Evolutionary conservation across 495 filamentous ascomycete genomes (phyloP).

Genomic region (Hypomontagnella submonticulosa): DNA sequence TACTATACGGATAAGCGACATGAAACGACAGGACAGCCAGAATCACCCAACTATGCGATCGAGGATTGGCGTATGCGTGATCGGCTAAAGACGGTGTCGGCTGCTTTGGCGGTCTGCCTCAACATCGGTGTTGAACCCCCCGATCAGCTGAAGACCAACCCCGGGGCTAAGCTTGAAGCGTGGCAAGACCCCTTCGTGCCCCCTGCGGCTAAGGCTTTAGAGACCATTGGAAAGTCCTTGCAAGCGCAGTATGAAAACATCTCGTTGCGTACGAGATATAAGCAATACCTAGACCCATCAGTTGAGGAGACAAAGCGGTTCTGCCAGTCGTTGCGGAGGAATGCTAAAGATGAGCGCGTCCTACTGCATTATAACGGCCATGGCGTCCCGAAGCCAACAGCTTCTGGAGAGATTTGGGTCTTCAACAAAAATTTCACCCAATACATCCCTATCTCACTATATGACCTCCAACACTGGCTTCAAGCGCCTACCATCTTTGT

Average conservation of each 20-base stretch:
- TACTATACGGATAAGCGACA: constrained; percentile 98
- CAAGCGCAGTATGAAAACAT: constrained; percentile 96
- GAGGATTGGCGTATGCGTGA: constrained; percentile 98
- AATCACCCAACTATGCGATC: constrained; percentile 66
- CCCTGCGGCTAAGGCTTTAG: constrained; percentile 83
- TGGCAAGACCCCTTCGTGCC: constrained; percentile 93
- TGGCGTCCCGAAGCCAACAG: constrained; percentile 95
- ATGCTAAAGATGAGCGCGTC: constrained; percentile 94
- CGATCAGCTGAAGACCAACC: constrained; percentile 92
- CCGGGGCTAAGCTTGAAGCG: constrained; percentile 91
- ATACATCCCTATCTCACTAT: constrained; percentile 96
- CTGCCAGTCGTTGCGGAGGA: constrained; percentile 85
- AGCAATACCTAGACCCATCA: constrained; percentile 94
- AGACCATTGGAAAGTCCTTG: constrained; percentile 93
- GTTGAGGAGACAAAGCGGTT: constrained; percentile 98
- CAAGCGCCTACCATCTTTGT: constrained; percentile 96
- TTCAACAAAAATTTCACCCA: constrained; percentile 99
- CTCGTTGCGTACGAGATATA: constrained; percentile 93
- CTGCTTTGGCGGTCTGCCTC: constrained; percentile 90
- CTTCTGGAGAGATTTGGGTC: constrained; percentile 98
- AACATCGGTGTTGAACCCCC: constrained; percentile 98
- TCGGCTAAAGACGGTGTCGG: constrained; percentile 94
- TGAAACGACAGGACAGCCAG: constrained; percentile 93
- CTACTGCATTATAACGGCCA: constrained; percentile 99
- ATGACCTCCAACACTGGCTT: constrained; percentile 95